Conservation (phyloP, 2,329 filamentous ascomycete genomes). For the Chrysoporthe deuterocubensis region DNA sequence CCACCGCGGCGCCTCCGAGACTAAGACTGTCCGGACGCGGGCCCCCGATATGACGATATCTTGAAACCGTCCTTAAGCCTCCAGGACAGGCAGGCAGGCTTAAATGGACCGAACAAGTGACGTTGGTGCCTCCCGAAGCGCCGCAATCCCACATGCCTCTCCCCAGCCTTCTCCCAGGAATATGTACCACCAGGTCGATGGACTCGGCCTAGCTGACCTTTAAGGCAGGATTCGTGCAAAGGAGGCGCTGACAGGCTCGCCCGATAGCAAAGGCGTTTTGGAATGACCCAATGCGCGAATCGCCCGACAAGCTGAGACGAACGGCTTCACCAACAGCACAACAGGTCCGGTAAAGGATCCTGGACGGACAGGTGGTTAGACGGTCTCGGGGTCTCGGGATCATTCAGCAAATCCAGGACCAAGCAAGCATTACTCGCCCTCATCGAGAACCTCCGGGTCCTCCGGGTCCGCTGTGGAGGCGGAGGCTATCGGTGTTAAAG, state of each 20-base stretch:
- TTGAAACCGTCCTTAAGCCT: neutral
- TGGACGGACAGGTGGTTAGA: neutral
- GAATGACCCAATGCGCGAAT: neutral
- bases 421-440: neutral
- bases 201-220: neutral
- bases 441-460: neutral
- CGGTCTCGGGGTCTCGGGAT: neutral
- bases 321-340: neutral
- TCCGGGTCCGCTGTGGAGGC: neutral
- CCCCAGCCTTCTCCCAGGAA: neutral
- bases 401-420: neutral
- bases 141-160: constrained; percentile 5
- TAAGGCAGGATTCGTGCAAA: neutral
- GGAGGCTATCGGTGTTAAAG: neutral
- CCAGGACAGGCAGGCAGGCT: neutral
- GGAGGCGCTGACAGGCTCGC: neutral
- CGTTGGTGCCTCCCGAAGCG: constrained; percentile 3
- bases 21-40: neutral
- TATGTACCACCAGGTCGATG: neutral
- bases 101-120: neutral
- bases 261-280: neutral
- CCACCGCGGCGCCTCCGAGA: neutral
- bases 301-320: neutral
- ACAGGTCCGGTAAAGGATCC: neutral
- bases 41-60: neutral